phyloP scores from a whole-genome alignment of 2,329 filamentous ascomycete species.

The Neopestalotiopsis sp. region DNA sequence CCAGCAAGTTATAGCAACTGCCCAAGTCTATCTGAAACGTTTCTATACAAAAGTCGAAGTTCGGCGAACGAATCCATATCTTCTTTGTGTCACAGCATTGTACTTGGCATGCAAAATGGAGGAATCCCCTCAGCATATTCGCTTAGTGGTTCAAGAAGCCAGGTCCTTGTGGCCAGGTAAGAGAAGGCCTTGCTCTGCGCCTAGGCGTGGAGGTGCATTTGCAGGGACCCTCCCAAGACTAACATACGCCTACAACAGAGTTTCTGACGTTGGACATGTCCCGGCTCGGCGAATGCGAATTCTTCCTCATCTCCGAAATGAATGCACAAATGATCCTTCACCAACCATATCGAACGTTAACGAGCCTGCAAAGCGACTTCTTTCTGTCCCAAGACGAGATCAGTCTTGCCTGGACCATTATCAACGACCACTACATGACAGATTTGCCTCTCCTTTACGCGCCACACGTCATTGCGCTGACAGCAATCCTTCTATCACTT shows the following conservation, averaged over 20 bases:
- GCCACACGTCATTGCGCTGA: slow-evolving; percentile 88
- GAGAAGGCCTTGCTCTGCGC: slow-evolving; percentile 21
- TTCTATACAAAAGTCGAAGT: slow-evolving; percentile 94
- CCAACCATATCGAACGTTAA: slow-evolving; percentile 85
- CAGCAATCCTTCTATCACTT: slow-evolving; percentile 83
- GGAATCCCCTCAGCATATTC: slow-evolving; percentile 94
- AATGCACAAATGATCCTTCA: slow-evolving; percentile 87
- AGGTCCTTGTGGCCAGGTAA: slow-evolving; percentile 80
- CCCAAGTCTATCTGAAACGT: slow-evolving; percentile 91
- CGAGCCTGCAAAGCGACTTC: slow-evolving; percentile 72
- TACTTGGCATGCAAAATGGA: slow-evolving; percentile 99
- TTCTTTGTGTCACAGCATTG: slow-evolving; percentile 89
- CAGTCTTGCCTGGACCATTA: slow-evolving; percentile 77
- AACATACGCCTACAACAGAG: slow-evolving; percentile 46
- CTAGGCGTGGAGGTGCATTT: not conserved
- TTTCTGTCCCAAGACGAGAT: slow-evolving; percentile 78
- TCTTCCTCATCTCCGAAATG: slow-evolving; percentile 89
- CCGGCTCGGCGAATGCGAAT: slow-evolving; percentile 92
- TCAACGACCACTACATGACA: slow-evolving; percentile 93
- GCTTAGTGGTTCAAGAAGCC: slow-evolving; percentile 86
- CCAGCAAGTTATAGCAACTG: slow-evolving; percentile 92
- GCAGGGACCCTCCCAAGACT: not conserved
- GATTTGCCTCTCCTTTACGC: slow-evolving; percentile 86
- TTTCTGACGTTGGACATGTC: slow-evolving; percentile 77
- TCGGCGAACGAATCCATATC: slow-evolving; percentile 88